Percentiles rank a stretch among this genome's conserved stretches.
These are phyloP conservation scores for Candida frijolesensis DNA, from an alignment of 1,139 yeast genomes.

Conservation along the genomic window DNA sequence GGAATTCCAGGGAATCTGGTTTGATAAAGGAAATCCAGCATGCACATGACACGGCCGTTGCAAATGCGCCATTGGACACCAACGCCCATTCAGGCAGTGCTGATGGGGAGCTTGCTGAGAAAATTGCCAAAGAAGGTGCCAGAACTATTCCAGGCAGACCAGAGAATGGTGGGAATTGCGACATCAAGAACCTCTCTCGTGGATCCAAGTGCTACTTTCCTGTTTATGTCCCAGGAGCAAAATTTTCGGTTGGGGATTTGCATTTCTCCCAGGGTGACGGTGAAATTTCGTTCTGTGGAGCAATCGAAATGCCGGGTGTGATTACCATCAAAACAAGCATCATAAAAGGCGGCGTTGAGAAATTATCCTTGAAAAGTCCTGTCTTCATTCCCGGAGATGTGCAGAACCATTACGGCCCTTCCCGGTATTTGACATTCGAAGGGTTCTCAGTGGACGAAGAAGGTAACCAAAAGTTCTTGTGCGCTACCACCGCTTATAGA, in stretches of 20 bases:
- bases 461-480: slow-evolving; percentile 45
- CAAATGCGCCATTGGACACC: slow-evolving; percentile 38
- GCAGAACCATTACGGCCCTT: slow-evolving; percentile 46
- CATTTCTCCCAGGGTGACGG: slow-evolving; percentile 58
- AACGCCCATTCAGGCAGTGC: slow-evolving; percentile 45
- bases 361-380: slow-evolving; percentile 44
- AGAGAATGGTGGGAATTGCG: slow-evolving; percentile 56
- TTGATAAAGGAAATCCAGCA: slow-evolving; percentile 33
- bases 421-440: slow-evolving; percentile 51
- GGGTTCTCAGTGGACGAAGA: slow-evolving; percentile 52
- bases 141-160: slow-evolving; percentile 55
- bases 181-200: slow-evolving; percentile 49
- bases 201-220: slow-evolving; percentile 53
- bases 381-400: slow-evolving; percentile 53
- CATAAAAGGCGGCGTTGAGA: slow-evolving; percentile 43
- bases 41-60: slow-evolving; percentile 36
- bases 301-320: slow-evolving; percentile 54
- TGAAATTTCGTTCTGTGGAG: slow-evolving; percentile 55
- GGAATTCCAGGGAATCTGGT: slow-evolving; percentile 45
- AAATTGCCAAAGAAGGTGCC: slow-evolving; percentile 44
- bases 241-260: slow-evolving; percentile 49
- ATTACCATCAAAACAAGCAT: slow-evolving; percentile 42
- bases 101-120: slow-evolving; percentile 21
- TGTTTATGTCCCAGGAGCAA: slow-evolving; percentile 48
- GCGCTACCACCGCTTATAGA: slow-evolving; percentile 51